phyloP scores from a whole-genome alignment of 1,284 basidiomycete species.

The Grifola frondosa region DNA sequence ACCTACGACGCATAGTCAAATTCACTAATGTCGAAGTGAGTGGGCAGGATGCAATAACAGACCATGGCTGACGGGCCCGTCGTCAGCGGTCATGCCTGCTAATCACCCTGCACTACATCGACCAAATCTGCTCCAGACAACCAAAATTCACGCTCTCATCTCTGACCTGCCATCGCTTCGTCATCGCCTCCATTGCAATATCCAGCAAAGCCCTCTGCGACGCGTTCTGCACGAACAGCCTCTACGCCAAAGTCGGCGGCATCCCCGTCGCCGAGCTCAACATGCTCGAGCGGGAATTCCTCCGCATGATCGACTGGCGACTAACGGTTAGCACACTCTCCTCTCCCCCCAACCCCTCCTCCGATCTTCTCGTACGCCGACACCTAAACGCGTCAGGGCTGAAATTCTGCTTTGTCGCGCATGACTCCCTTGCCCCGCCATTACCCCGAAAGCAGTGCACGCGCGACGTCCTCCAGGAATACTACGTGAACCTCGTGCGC shows the following conservation, averaged over 20 bases:
- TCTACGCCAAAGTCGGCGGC: slow-evolving; percentile 93
- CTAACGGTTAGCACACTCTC: slow-evolving; percentile 72
- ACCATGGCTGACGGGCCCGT: slow-evolving; percentile 2
- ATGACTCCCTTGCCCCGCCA: slow-evolving; percentile 10
- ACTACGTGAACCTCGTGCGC: slow-evolving; percentile 81
- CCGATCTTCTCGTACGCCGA: slow-evolving; percentile 1
- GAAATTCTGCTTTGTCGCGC: slow-evolving; percentile 14
- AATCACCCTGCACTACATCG: slow-evolving; percentile 91
- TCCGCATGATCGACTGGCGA: slow-evolving; percentile 87
- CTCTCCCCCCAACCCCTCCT: slow-evolving; percentile 14
- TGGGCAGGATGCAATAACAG: slow-evolving; percentile 18
- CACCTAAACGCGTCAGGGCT: slow-evolving; percentile 6
- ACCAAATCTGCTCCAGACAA: slow-evolving; percentile 85
- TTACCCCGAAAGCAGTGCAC: slow-evolving; percentile 55
- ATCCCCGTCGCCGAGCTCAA: slow-evolving; percentile 89
- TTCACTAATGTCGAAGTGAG: slow-evolving; percentile 90
- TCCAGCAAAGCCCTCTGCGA: slow-evolving; percentile 92
- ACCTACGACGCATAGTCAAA: slow-evolving; percentile 86
- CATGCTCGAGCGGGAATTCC: slow-evolving; percentile 88
- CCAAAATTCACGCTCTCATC: slow-evolving; percentile 90
- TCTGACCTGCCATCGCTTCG: slow-evolving; percentile 92
- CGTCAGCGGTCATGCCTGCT: slow-evolving; percentile 82
- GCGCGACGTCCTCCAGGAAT: slow-evolving; percentile 76
- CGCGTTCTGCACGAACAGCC: slow-evolving; percentile 87
- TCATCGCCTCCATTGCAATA: slow-evolving; percentile 86